Percentiles rank a stretch among this genome's conserved stretches.
These are phyloP conservation scores for Emiliania huxleyi DNA, from an alignment of 78 protist species.

Conservation along the genomic window DNA sequence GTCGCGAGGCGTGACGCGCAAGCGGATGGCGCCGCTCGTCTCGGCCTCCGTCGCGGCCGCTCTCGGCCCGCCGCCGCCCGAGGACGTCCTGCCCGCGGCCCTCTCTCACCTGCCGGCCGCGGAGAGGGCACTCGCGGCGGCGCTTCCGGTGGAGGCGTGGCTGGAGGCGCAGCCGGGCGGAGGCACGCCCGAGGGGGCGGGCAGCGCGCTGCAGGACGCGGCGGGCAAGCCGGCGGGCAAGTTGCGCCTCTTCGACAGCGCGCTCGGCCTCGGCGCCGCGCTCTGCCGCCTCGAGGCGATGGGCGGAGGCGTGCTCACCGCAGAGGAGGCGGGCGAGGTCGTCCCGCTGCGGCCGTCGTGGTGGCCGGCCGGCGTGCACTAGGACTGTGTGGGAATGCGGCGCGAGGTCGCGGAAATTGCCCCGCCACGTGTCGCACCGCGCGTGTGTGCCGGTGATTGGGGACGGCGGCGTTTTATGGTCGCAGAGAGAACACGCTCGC, in stretches of 20 bases:
- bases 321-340: not conserved
- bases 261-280: not conserved
- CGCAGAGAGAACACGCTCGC: too few relatives aligned
- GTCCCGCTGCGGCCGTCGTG: not conserved
- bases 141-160: not conserved
- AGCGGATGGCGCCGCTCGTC: slow-evolving; percentile 68
- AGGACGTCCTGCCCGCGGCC: not conserved
- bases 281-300: not conserved
- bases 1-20: slow-evolving; percentile 64
- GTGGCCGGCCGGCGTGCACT: not conserved
- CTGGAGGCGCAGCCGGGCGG: not conserved
- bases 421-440: too few relatives aligned
- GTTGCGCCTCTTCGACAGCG: not conserved
- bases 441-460: too few relatives aligned
- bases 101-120: not conserved
- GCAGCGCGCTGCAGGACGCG: not conserved
- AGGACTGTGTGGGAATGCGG: too few relatives aligned
- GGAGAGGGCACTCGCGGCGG: not conserved
- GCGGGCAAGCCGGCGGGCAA: not conserved
- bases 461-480: too few relatives aligned
- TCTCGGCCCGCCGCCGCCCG: not conserved
- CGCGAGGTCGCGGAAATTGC: too few relatives aligned
- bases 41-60: not conserved
- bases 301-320: not conserved
- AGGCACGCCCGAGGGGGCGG: not conserved